Conservation (phyloP, 805 yeast genomes). For the Lipomyces oligophaga region DNA sequence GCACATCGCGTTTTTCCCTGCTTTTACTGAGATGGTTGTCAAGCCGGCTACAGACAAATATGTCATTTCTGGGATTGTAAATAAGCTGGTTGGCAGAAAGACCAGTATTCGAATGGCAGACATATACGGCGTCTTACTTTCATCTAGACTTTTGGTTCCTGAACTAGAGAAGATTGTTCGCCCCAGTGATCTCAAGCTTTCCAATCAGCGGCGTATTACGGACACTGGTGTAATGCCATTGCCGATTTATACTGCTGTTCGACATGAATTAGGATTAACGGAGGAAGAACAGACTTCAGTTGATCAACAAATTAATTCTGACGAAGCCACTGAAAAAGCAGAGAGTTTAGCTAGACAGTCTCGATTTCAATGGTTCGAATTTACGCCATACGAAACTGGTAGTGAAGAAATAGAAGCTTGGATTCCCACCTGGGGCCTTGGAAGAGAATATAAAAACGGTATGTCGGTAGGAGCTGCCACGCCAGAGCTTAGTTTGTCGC, state of each 20-base stretch:
- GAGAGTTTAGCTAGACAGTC: constrained; percentile 3
- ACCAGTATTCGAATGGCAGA: constrained; percentile 23
- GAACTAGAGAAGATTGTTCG: constrained; percentile 17
- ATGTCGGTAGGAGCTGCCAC: constrained; percentile 13
- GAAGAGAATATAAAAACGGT: constrained; percentile 27
- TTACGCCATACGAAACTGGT: constrained; percentile 32
- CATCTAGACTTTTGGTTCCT: constrained; percentile 29
- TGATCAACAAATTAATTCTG: constrained; percentile 1
- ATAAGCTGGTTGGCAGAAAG: constrained; percentile 17
- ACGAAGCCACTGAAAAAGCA: neutral
- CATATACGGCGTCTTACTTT: constrained; percentile 28
- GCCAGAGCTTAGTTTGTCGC: constrained; percentile 27
- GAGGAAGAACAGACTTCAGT: constrained; percentile 9
- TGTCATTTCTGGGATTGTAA: constrained; percentile 26
- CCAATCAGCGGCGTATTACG: constrained; percentile 23
- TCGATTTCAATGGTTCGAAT: constrained; percentile 32
- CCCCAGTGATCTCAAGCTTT: constrained; percentile 23
- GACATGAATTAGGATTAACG: constrained; percentile 30
- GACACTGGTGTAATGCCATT: constrained; percentile 30
- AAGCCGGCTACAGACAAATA: constrained; percentile 29
- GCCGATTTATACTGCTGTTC: constrained; percentile 31
- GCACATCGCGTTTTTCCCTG: constrained; percentile 28
- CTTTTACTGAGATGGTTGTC: constrained; percentile 23
- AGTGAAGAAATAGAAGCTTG: constrained; percentile 31
- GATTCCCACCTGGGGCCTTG: constrained; percentile 33